Evolutionary conservation across 1,284 basidiomycete species (phyloP), one percentile per base, ranked within the genome.

Genomic region (Puccinia sorghi): DNA sequence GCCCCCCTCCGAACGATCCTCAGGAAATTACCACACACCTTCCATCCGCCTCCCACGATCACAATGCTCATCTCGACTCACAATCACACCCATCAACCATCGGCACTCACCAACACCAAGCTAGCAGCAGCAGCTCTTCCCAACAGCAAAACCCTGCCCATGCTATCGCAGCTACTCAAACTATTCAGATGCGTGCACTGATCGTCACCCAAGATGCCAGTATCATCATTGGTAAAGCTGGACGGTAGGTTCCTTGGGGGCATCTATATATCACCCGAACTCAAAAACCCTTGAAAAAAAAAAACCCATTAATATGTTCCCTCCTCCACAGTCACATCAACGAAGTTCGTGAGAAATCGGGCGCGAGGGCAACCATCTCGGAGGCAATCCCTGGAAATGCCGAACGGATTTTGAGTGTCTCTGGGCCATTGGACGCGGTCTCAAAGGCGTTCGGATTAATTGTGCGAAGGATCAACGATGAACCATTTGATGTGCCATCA

Each of bases 381-480:
- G 94, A 97, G 86, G 93, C 93, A 82, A 95, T 97, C 80, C 93
- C 94, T 7, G 94, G 95, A 50, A 99, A 98, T 85, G 97, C 96
- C 15, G 97, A 99, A 86, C 91, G 97, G 72, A 98, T 99, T 82
- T 87, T 99, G 82, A 97, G 96, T 83, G 96, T 99, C 80, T 94
- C 91, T 82, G 97, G 97, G 9, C 91, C 94, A n/a, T 88, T 99
- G 63, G 97, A 99, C 83, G 96, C 97, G 17, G 97, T 99, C 50
- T 94, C 93, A 82, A 99, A 99, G 90, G 97, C 97, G 5, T 99
- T 99, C 85, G 97, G 97, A 80, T 90, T 99, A 80, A 97, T 99
- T 82, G 97, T 99, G 17, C 92, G 97, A 80, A 90, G 96, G 82
- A 98, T 99, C 86, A 99, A 99, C 85, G 97, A 99, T 85, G 97